Percentiles rank a stretch among this genome's conserved stretches.
Conservation (phyloP, 2,329 filamentous ascomycete genomes). For the Cercospora sp. region DNA sequence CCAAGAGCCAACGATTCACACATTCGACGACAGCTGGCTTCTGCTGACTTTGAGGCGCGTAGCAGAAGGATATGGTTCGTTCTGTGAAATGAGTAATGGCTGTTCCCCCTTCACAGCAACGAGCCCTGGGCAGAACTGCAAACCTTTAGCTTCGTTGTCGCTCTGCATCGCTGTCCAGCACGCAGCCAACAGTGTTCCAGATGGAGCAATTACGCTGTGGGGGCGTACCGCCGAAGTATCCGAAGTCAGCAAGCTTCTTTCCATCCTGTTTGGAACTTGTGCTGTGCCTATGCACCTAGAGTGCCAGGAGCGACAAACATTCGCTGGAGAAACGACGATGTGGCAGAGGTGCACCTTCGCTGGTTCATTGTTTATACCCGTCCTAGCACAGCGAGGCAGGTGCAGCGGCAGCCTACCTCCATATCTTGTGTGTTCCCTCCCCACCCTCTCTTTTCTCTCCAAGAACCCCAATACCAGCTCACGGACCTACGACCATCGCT, state of each 20-base stretch:
- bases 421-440: not conserved
- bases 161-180: not conserved
- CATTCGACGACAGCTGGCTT: not conserved
- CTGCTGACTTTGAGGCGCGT: not conserved
- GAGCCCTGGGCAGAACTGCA: not conserved
- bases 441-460: not conserved
- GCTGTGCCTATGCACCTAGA: not conserved
- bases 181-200: not conserved
- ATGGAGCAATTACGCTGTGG: not conserved
- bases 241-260: not conserved
- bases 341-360: not conserved
- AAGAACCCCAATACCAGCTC: not conserved
- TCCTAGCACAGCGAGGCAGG: not conserved
- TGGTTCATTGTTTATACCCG: not conserved
- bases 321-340: not conserved
- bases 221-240: not conserved
- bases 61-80: not conserved
- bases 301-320: not conserved
- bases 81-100: not conserved
- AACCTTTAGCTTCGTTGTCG: not conserved
- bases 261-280: not conserved
- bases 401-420: not conserved
- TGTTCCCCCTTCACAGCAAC: not conserved
- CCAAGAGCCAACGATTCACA: not conserved
- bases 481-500: not conserved